phyloP scores from a whole-genome alignment of 208 protist species.

The Spongospora subterranea region DNA sequence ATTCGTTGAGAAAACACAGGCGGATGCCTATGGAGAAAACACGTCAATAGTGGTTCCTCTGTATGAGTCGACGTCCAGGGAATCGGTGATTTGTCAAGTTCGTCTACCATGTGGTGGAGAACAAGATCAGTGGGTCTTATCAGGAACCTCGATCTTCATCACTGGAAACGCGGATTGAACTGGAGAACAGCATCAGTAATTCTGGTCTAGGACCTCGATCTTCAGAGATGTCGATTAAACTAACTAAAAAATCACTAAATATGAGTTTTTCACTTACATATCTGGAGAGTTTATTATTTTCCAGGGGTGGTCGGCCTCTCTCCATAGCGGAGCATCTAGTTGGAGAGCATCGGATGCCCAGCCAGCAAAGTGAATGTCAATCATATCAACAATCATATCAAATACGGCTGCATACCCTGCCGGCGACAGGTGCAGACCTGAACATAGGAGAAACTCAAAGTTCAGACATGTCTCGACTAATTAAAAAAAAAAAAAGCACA shows the following conservation, averaged over 20 bases:
- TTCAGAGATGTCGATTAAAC: too few species aligned
- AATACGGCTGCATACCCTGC: background rate
- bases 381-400: background rate
- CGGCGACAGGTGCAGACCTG: background rate
- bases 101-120: slow-evolving; percentile 79
- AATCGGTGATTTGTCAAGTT: slow-evolving; percentile 84
- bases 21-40: background rate
- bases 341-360: too few species aligned
- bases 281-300: too few species aligned
- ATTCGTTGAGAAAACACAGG: background rate
- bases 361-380: too few species aligned
- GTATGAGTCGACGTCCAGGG: slow-evolving; percentile 78
- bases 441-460: too few species aligned
- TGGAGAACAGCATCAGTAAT: too few species aligned
- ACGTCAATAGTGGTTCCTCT: background rate
- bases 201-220: too few species aligned
- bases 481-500: background rate
- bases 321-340: too few species aligned
- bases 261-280: too few species aligned
- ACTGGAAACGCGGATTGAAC: slow-evolving; percentile 69
- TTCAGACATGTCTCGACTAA: background rate
- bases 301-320: too few species aligned
- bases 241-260: too few species aligned
- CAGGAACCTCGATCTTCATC: slow-evolving; percentile 84
- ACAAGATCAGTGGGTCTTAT: slow-evolving; percentile 81